phyloP scores from a whole-genome alignment of 371 early-diverging fungal genomes.

The Mucor racemosus region DNA sequence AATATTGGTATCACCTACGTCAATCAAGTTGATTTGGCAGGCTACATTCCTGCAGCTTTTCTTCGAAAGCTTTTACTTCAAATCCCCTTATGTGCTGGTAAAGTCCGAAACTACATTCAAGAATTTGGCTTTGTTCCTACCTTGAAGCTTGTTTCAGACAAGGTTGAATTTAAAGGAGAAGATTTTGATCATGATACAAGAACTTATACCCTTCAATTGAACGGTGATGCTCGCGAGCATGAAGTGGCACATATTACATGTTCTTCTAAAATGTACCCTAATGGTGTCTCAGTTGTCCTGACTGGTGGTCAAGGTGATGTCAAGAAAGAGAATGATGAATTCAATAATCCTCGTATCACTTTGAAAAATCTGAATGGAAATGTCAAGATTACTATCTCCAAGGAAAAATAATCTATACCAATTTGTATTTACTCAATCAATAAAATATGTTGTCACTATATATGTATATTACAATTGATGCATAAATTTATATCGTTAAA shows the following conservation, averaged over 20 bases:
- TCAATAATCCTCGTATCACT: slow-evolving; percentile 1
- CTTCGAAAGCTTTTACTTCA: slow-evolving; percentile 36
- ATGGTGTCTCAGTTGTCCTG: slow-evolving; percentile 38
- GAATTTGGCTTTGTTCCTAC: slow-evolving; percentile 43
- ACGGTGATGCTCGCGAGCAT: slow-evolving; percentile 17
- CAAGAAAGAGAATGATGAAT: neutral
- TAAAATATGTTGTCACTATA: no score
- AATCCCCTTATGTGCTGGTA: slow-evolving; percentile 47
- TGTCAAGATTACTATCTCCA: slow-evolving; percentile 3
- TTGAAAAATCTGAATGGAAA: slow-evolving; percentile 10
- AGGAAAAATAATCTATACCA: slow-evolving; percentile 3
- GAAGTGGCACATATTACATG: slow-evolving; percentile 13
- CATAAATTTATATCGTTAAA: no score
- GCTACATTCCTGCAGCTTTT: slow-evolving; percentile 42
- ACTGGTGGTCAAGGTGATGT: slow-evolving; percentile 20
- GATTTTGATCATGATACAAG: slow-evolving; percentile 42
- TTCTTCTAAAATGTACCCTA: slow-evolving; percentile 37
- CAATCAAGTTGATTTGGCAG: slow-evolving; percentile 45
- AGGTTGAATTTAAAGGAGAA: slow-evolving; percentile 26
- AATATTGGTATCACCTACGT: slow-evolving; percentile 44
- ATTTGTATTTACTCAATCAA: no score
- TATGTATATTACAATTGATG: no score
- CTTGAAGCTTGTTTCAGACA: neutral
- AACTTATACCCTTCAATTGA: slow-evolving; percentile 19
- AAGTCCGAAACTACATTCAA: slow-evolving; percentile 39